A percentile compares a stretch with the other conserved stretches of the same genome.
Conservation (phyloP, 2,329 filamentous ascomycete genomes). For the Pochonia chlamydosporia region DNA sequence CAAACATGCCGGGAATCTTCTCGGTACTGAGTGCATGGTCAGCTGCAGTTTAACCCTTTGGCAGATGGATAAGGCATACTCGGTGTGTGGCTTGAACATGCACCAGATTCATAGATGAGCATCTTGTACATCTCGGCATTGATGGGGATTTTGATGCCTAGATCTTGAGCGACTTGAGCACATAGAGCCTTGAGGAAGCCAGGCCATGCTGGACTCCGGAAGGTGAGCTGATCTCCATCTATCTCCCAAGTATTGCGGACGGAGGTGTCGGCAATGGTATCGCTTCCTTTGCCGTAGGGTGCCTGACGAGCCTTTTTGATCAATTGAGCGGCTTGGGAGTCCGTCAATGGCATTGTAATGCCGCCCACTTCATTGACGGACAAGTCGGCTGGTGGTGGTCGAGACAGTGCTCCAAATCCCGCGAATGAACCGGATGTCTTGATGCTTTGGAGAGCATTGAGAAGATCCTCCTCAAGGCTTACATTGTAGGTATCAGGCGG, state of each 20-base stretch:
- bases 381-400: too few species aligned
- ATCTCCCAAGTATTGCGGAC: conserved; percentile 40
- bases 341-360: conserved; percentile 19
- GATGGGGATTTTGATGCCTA: conserved; percentile 26
- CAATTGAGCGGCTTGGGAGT: conserved; percentile 17
- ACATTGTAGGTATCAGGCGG: too few species aligned
- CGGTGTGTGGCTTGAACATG: conserved; percentile 41
- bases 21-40: conserved; percentile 26
- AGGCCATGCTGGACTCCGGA: conserved; percentile 29
- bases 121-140: conserved; percentile 38
- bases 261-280: conserved; percentile 32
- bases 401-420: too few species aligned
- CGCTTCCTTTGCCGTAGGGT: conserved; percentile 31
- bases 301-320: conserved; percentile 10
- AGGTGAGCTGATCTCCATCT: conserved; percentile 28
- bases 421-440: too few species aligned
- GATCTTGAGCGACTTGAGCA: conserved; percentile 15
- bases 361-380: conserved; percentile 14
- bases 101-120: conserved; percentile 43
- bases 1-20: conserved; percentile 42
- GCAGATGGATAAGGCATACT: conserved; percentile 18
- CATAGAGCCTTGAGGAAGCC: conserved; percentile 18
- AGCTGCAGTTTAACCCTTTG: not conserved
- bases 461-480: too few species aligned
- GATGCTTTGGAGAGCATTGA: too few species aligned